Evolutionary conservation across 2,329 filamentous ascomycete species (phyloP).

Genomic region (Penicillium digitatum): DNA sequence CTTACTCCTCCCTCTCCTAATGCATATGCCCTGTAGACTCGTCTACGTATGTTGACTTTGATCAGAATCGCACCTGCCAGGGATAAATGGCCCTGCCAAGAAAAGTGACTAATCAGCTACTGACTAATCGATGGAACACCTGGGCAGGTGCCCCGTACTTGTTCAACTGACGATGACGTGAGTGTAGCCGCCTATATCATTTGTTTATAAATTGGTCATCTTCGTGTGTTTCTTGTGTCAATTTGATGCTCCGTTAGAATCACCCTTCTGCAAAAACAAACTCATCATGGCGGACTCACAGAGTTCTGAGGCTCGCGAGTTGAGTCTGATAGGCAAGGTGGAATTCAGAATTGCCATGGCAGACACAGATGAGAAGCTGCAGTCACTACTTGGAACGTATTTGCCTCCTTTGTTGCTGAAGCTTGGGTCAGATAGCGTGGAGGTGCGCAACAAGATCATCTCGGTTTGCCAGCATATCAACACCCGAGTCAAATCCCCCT

Average conservation of each 20-base stretch:
- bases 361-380: conserved; percentile 77
- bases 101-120: neutral
- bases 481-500: conserved; percentile 57
- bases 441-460: conserved; percentile 76
- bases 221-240: neutral
- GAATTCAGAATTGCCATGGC: conserved; percentile 80
- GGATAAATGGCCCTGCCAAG: neutral
- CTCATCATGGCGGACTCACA: conserved; percentile 34
- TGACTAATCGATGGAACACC: conserved; percentile 3
- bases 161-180: conserved; percentile 8
- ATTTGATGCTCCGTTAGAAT: conserved; percentile 7
- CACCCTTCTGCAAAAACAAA: neutral
- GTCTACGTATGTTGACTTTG: neutral
- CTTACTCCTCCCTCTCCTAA: neutral
- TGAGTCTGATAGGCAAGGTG: conserved; percentile 77
- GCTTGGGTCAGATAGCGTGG: conserved; percentile 71
- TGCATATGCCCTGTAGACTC: neutral
- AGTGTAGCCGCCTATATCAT: conserved; percentile 8
- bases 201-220: neutral
- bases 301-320: conserved; percentile 59
- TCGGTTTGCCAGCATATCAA: conserved; percentile 69
- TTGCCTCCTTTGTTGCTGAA: conserved; percentile 81
- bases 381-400: conserved; percentile 72
- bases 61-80: neutral
- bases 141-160: conserved; percentile 1